Conservation (phyloP, 352 stramenopile genomes). For the Peronospora destructor region DNA sequence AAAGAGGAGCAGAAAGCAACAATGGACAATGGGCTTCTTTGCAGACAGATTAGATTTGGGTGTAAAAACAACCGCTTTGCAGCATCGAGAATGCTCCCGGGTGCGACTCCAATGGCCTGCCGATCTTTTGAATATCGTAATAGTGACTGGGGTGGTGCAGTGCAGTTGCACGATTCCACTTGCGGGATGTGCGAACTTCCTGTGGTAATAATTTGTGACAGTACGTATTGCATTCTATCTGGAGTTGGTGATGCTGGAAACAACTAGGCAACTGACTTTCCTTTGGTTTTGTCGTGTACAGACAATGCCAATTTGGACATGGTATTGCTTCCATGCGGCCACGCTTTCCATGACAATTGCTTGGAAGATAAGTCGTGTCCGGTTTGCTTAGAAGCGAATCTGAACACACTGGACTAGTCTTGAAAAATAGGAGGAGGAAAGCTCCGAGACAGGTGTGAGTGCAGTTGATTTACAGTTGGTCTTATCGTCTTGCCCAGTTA, state of each 20-base stretch:
- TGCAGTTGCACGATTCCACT: conserved; percentile 76
- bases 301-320: conserved; percentile 75
- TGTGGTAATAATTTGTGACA: conserved; percentile 72
- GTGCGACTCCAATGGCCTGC: conserved; percentile 20
- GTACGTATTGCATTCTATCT: conserved; percentile 29
- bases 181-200: conserved; percentile 69
- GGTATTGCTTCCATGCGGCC: conserved; percentile 65
- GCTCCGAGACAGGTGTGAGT: conserved; percentile 1
- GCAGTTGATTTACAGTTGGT: not conserved
- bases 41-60: conserved; percentile 8
- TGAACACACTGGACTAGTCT: conserved; percentile 43
- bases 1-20: conserved; percentile 9
- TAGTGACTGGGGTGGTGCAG: conserved; percentile 82
- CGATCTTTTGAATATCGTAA: conserved; percentile 76
- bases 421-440: conserved; percentile 9
- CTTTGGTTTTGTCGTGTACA: conserved; percentile 19
- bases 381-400: conserved; percentile 55
- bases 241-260: not conserved
- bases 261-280: not conserved
- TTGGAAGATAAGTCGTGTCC: conserved; percentile 55
- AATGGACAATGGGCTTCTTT: conserved; percentile 3
- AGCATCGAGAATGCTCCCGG: conserved; percentile 10
- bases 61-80: conserved; percentile 5
- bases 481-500: not conserved
- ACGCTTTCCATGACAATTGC: conserved; percentile 69